Base-by-base conservation (phyloP, 1,284 basidiomycete genomes). In the Ceratobasidium sp. region DNA sequence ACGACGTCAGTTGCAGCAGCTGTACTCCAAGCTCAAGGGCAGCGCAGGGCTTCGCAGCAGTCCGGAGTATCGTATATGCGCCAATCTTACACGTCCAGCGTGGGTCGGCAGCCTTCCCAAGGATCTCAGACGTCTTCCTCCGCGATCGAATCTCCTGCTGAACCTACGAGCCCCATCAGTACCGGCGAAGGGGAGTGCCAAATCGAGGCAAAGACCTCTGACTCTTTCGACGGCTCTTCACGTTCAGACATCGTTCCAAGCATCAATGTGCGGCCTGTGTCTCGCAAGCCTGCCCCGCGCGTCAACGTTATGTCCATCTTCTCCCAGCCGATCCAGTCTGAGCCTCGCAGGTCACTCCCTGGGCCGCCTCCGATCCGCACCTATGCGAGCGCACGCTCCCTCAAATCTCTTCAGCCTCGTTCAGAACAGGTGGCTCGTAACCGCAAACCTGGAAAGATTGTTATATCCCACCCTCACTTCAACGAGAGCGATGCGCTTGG, bases 201-300 rank as follows among this genome's bases (percentile, higher is more conserved):
- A 50, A 29, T 31, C 6, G 47, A 65, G n/a, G 11, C 15, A 19
- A 50, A 65, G 48, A 45, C n/a, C 11, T 2, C 22, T 9, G 15
- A 7, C 11, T 27, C 59, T n/a, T 7, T 47, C n/a, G 44, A 24
- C 47, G 27, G 31, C 22, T 45, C 22, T 62, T n/a, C 6, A n/a
- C 59, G 19, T 9, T 41, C 19, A 22, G 24, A 65, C 45, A 47
- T 45, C 22, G n/a, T 65, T 22, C 63, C 63, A 19, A 50, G 15
- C 8, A 45, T 65, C 48, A 50, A 51, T 19, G 31, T 67, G 2
- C 31, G 54, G 24, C 65, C 65, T 19, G 50, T 51, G 27, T 22
- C 31, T 44, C 66, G 66, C 22, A 71, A 71, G 31, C 53, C 66
- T n/a, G 53, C 33, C 22, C 66, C 54, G 5, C 66, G 36, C 19